Base-by-base conservation (phyloP, 1,284 basidiomycete species). In the Leccinum griseonigrum region DNA sequence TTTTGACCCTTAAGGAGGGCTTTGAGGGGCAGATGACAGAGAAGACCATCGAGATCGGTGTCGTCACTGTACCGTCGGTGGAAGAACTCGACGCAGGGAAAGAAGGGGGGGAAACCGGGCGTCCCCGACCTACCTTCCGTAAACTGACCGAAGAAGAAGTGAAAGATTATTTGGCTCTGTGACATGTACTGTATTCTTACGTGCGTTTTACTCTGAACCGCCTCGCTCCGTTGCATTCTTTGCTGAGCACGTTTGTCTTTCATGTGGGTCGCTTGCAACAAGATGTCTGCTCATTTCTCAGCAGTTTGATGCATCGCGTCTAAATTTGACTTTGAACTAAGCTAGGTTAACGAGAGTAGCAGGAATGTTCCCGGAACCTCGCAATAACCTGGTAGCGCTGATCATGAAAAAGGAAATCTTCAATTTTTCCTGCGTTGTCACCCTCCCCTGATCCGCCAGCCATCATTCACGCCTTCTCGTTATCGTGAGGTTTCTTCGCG, bases 21-120 rank as follows among this genome's bases (percentile, higher is more conserved):
- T 98, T 98, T 70, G 97, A 99, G 77, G 97, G 97, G 13, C 93
- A 98, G 75, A 98, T 99, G 96, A 98, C 97, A 22, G 97, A 98
- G 79, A 97, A 98, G 82, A 99, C 97, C 38, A 97, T 99, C 72
- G 97, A 99, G 78, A 96, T 99, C 63, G 97, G 97, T 54, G 89
- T 99, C 54, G 86, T 99, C 63, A 94, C 93, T 57, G 91, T 94
- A 16, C 94, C 95, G 4, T 91, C 87, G 26, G 73, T 82, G 28
- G 86, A 88, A 67, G 91, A 94, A 72, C 81, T 93, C 60, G 88
- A 89, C 67, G 88, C 85, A 60, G 85, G 82, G 31, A 90, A 87
- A 70, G 83, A 88, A 62, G 87, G 87, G 36, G 86, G 86, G 54
- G 88, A 90, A 68, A 90, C 86, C 9, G 87, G 84, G 43, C 84